Evolutionary conservation across 441 rosid genomes (phyloP), one percentile per base, ranked within the genome.

Genomic region (Codiaeum variegatum): DNA sequence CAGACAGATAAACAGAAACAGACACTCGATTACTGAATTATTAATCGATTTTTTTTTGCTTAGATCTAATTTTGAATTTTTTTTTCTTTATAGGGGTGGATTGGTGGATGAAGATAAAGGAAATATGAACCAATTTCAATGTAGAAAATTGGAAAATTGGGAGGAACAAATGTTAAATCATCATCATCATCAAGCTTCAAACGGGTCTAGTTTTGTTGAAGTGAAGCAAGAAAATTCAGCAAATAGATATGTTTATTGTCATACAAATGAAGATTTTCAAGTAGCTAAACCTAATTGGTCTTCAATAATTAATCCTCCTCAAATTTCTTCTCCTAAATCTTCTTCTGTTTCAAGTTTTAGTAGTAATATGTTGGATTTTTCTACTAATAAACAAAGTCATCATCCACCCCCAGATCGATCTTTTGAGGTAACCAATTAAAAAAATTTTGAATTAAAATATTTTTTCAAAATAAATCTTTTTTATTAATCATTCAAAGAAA

Each of bases 341-440:
- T 92, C 98, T 36, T 85, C 96, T 55, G 84, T 90, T 66, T 86
- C 97, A 28, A 87, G 85, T 80, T 86, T 85, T 75, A 88, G 84
- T 75, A 84, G 84, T 75, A 88, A 80, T 83, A 83, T 92, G 90
- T 80, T 92, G 76, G 94, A 94, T 82, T 92, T 92, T 78, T 88
- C 97, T 1, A 81, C 84, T 80, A 86, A 74, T 75, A 83, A 86
- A 61, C 71, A n/a, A n/a, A n/a, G n/a, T n/a, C n/a, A n/a, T n/a
- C 97, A 85, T 69, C 87, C 91, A 4, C 88, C 90, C 2, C 87
- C 88, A 23, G 94, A 88, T 85, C 91, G 86, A 74, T 86, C 94
- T 72, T 83, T 94, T 24, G 97, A 92, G 91, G 98, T 92, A 63
- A n/a, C n/a, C n/a, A n/a, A n/a, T n/a, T n/a, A n/a, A n/a, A n/a